Base-by-base conservation (phyloP, 2,329 filamentous ascomycete genomes). In the Aphanoascus verrucosus region DNA sequence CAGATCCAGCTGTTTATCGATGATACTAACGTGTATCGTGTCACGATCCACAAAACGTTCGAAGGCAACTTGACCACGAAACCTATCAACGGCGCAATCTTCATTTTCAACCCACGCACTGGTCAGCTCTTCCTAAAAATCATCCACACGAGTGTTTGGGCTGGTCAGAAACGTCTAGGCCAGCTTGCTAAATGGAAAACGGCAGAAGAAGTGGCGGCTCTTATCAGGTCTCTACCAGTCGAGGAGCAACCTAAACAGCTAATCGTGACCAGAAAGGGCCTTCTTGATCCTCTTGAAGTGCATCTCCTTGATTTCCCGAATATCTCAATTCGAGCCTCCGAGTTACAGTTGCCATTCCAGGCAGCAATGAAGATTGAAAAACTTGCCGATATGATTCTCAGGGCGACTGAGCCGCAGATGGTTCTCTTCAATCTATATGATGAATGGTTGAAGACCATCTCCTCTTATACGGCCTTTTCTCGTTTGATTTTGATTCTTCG, bases 301-400 rank as follows among this genome's bases (percentile, higher is more conserved):
- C 94, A 98, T 67, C 71, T 98, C 65, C 84, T 98, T 41, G 94
- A 98, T 69, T 98, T 98, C 77, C 93, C 93, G 52, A 98, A 98
- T 68, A 98, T 98, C 60, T 96, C 93, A 1, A 98, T 98, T 62
- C 86, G 93, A 61, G 93, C 93, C 9, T 98, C 93, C 0, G 93
- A 98, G 71, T 74, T 98, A 61, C 93, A 98, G 69, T 77, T 98
- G 59, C 93, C 93, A 1, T 98, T 98, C 86, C 94, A 98, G 72
- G 93, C 93, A 53, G 94, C 94, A 0, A 98, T 98, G 91, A 98
- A 98, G 78, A 90, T 98, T 1, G 93, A 98, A 73, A 98, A 98
- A 72, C 80, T 98, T 44, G 94, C 91, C 60, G 94, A 98, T 72
- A 96, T 98, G 91, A 98, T 98, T 63, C 75, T 98, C 44, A 85